phyloP scores from a whole-genome alignment of 805 yeast species.

The Cyberlindnera xishuangbannaensis region DNA sequence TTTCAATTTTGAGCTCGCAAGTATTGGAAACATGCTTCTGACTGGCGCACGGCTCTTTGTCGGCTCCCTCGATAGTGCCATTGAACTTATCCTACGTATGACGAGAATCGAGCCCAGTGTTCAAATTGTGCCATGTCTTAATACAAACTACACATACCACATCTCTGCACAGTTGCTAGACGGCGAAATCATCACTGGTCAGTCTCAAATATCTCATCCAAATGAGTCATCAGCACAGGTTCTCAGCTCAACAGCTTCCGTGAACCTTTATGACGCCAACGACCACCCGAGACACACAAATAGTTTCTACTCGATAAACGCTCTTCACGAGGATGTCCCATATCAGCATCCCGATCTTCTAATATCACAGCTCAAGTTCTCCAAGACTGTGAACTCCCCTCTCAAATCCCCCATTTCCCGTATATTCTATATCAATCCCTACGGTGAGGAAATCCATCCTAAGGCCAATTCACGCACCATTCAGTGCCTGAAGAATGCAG shows the following conservation, averaged over 20 bases:
- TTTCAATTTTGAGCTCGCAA: constrained; percentile 72
- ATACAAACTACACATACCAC: constrained; percentile 80
- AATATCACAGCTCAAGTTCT: constrained; percentile 68
- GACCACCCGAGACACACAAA: constrained; percentile 1
- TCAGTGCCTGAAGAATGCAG: constrained; percentile 41
- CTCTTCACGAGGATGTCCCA: constrained; percentile 46
- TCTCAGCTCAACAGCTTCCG: constrained; percentile 13
- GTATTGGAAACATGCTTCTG: constrained; percentile 77
- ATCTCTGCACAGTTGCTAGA: constrained; percentile 69
- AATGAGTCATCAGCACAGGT: constrained; percentile 22
- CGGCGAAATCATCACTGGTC: constrained; percentile 80
- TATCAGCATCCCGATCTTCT: constrained; percentile 76
- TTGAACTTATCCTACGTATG: constrained; percentile 66
- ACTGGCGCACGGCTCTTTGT: constrained; percentile 78
- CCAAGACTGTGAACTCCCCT: constrained; percentile 52
- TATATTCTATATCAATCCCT: constrained; percentile 76
- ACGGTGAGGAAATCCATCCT: constrained; percentile 83
- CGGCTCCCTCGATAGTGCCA: constrained; percentile 80
- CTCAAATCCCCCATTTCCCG: constrained; percentile 69
- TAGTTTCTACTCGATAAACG: neutral
- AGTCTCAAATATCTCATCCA: constrained; percentile 92
- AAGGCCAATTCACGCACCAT: constrained; percentile 59
- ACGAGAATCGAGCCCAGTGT: constrained; percentile 48
- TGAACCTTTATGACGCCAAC: constrained; percentile 13
- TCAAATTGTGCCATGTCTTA: constrained; percentile 72